These are phyloP conservation scores for Quercus lobata DNA, from an alignment of 331 rosid genomes.

Conservation along the genomic window DNA sequence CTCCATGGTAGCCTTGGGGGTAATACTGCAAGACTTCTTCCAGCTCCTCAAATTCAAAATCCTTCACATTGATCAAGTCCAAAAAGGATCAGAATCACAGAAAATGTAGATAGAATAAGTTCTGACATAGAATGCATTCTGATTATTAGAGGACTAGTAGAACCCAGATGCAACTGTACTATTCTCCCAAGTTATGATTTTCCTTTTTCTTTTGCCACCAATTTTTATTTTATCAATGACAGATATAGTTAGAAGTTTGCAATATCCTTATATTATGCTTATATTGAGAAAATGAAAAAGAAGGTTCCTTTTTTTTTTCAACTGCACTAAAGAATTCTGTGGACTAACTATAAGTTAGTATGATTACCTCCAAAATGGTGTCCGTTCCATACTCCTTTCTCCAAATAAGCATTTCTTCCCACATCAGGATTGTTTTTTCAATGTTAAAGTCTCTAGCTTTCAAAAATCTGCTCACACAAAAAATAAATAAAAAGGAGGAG, in stretches of 20 bases:
- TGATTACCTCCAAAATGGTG: slow-evolving; percentile 74
- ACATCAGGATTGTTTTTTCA: slow-evolving; percentile 72
- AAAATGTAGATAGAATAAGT: neutral
- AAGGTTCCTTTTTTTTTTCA: neutral
- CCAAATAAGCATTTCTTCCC: slow-evolving; percentile 96
- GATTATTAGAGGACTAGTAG: neutral
- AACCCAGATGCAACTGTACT: neutral
- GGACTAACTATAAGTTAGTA: neutral
- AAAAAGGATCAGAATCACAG: slow-evolving; percentile 10
- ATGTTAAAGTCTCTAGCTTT: slow-evolving; percentile 76
- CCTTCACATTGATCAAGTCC: slow-evolving; percentile 33
- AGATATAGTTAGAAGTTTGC: neutral
- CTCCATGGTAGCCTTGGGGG: slow-evolving; percentile 87
- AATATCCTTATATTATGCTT: neutral
- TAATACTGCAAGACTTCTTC: slow-evolving; percentile 87
- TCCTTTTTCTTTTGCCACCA: neutral
- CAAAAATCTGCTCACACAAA: slow-evolving; percentile 55
- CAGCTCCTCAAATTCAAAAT: slow-evolving; percentile 78
- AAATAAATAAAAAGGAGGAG: neutral
- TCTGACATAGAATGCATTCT: neutral
- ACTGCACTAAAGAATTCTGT: neutral
- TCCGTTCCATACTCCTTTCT: slow-evolving; percentile 87
- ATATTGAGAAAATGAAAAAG: neutral
- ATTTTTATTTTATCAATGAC: neutral
- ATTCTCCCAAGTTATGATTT: neutral